phyloP scores from a whole-genome alignment of 371 early-diverging fungal genomes.

The Apophysomyces elegans region DNA sequence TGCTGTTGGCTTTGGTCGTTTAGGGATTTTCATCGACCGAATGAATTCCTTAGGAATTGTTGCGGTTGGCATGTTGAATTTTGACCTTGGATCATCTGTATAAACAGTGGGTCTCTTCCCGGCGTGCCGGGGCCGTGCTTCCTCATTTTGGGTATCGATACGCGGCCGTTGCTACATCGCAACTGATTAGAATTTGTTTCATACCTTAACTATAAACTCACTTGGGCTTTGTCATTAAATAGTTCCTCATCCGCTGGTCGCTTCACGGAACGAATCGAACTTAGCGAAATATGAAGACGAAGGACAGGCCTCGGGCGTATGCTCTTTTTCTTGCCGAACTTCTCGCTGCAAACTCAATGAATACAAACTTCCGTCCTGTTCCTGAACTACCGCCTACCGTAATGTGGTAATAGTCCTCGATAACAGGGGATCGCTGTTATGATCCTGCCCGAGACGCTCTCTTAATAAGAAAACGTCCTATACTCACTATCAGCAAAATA shows the following conservation, averaged over 20 bases:
- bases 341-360: background rate
- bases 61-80: background rate
- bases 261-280: background rate
- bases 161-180: background rate
- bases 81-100: conserved; percentile 4
- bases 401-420: conserved; percentile 4
- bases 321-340: background rate
- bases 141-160: conserved; percentile 10
- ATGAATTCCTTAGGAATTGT: conserved; percentile 7
- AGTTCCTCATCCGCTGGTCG: background rate
- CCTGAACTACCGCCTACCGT: background rate
- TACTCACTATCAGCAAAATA: background rate
- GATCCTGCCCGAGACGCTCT: conserved; percentile 1
- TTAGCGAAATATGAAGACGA: conserved; percentile 5
- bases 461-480: conserved; percentile 8
- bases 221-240: background rate
- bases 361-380: background rate
- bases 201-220: background rate
- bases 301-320: conserved; percentile 3
- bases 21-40: conserved; percentile 14
- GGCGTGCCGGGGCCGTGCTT: background rate
- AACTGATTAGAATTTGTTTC: background rate
- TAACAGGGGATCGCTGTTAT: background rate
- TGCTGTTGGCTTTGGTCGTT: conserved; percentile 2
- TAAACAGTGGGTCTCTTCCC: conserved; percentile 5